A percentile compares a stretch with the other conserved stretches of the same genome.
Conservation (phyloP, 345 rosid genomes). For the Excoecaria cochinchinensis region DNA sequence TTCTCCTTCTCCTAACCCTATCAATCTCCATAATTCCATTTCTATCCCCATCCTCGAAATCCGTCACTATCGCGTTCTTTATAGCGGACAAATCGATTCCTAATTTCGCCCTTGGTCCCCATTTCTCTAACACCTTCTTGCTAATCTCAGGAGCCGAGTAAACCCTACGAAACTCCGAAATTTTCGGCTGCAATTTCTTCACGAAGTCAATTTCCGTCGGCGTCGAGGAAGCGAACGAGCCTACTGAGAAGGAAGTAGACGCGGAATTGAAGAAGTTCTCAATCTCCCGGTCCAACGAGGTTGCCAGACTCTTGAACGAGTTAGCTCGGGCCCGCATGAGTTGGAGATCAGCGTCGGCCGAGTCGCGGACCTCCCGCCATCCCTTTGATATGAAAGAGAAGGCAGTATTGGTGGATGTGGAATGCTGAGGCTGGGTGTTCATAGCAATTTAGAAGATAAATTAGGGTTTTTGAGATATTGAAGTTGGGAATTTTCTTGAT, state of each 20-base stretch:
- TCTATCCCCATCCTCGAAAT: constrained; percentile 35
- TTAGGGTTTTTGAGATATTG: constrained; percentile 17
- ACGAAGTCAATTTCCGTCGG: constrained; percentile 70
- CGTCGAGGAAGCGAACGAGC: constrained; percentile 34
- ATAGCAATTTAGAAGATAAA: constrained; percentile 21
- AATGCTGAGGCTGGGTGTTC: constrained; percentile 36
- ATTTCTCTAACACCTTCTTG: constrained; percentile 75
- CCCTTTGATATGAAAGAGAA: constrained; percentile 81
- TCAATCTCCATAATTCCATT: constrained; percentile 45
- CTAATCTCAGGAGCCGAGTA: constrained; percentile 93
- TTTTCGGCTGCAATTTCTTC: constrained; percentile 86
- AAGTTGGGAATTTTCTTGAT: background rate
- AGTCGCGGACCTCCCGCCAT: constrained; percentile 88
- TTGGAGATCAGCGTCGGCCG: constrained; percentile 91
- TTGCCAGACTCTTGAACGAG: constrained; percentile 79
- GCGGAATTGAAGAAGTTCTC: constrained; percentile 82
- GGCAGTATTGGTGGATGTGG: constrained; percentile 42
- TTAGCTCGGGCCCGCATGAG: constrained; percentile 81
- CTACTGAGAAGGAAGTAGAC: constrained; percentile 54
- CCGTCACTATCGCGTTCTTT: constrained; percentile 72
- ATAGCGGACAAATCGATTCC: constrained; percentile 80
- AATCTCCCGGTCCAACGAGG: constrained; percentile 77
- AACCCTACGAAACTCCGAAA: constrained; percentile 82
- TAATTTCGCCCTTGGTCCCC: constrained; percentile 70
- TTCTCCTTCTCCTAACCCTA: constrained; percentile 48